A percentile compares a stretch with the other conserved stretches of the same genome.
Conservation (phyloP, 2,329 filamentous ascomycete genomes). For the Epichloe sp. region DNA sequence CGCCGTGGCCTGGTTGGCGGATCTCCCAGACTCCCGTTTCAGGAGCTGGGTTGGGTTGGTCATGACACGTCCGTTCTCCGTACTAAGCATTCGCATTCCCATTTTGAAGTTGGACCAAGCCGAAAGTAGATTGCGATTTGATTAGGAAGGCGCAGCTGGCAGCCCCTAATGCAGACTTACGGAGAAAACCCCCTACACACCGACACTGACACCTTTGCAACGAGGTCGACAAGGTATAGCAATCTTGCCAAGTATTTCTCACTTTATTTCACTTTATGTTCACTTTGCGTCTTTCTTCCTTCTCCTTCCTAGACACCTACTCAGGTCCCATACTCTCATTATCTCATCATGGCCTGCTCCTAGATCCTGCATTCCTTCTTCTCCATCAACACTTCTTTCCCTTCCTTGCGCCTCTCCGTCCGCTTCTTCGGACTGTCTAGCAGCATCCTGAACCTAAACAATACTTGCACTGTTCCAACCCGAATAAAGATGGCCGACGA, state of each 20-base stretch:
- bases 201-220: background rate
- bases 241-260: background rate
- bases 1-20: too few relatives aligned
- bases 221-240: background rate
- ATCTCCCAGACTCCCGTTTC: background rate
- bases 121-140: background rate
- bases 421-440: constrained; percentile 11
- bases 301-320: background rate
- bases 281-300: background rate
- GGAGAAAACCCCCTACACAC: too few relatives aligned
- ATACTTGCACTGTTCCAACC: background rate
- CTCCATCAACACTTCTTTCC: background rate
- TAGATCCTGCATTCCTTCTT: background rate
- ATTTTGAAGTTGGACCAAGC: background rate
- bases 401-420: too few relatives aligned
- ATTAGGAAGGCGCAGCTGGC: background rate
- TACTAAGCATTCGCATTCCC: background rate
- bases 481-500: constrained; percentile 2
- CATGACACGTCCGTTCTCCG: background rate
- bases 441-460: background rate
- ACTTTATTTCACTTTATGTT: too few relatives aligned
- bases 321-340: background rate
- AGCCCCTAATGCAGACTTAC: too few relatives aligned
- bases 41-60: background rate
- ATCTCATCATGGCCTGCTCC: background rate